These are phyloP conservation scores for Coemansia sp. DNA, from an alignment of 192 early-diverging fungal species.

Conservation along the genomic window DNA sequence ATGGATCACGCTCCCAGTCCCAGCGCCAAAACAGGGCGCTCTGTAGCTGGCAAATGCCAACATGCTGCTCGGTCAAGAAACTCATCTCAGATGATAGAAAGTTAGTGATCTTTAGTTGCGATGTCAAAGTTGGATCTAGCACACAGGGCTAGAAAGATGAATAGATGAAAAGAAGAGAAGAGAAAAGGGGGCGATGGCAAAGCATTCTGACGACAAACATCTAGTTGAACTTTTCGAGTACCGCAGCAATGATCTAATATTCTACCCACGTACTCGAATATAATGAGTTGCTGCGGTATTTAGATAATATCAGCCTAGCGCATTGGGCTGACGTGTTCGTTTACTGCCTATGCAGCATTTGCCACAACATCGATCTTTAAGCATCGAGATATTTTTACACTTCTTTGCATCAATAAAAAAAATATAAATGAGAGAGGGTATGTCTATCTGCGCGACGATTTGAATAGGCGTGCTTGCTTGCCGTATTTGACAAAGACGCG, in stretches of 20 bases:
- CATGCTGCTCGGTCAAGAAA: not conserved
- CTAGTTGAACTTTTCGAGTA: not conserved
- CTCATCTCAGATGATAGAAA: not conserved
- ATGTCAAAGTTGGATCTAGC: not conserved
- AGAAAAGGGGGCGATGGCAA: not conserved
- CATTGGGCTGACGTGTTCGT: not conserved
- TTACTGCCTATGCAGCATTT: not conserved
- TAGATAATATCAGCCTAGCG: not conserved
- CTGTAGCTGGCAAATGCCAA: conserved; percentile 9
- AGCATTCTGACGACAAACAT: not conserved
- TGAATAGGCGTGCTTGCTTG: conserved; percentile 51
- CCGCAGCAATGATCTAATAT: not conserved
- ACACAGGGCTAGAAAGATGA: not conserved
- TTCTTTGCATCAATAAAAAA: too few relatives aligned
- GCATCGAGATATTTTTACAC: too few relatives aligned
- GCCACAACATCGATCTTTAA: not conserved
- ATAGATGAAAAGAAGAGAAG: not conserved
- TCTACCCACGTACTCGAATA: not conserved
- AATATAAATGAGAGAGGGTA: not conserved
- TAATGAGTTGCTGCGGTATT: not conserved
- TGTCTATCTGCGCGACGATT: conserved; percentile 35
- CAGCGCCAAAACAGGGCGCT: conserved; percentile 23
- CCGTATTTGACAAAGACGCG: conserved; percentile 81
- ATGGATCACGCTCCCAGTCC: conserved; percentile 32
- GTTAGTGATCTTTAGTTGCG: not conserved